These are phyloP conservation scores for Proliferodiscus dingleyae DNA, from an alignment of 2,329 filamentous ascomycete genomes.

Conservation along the genomic window DNA sequence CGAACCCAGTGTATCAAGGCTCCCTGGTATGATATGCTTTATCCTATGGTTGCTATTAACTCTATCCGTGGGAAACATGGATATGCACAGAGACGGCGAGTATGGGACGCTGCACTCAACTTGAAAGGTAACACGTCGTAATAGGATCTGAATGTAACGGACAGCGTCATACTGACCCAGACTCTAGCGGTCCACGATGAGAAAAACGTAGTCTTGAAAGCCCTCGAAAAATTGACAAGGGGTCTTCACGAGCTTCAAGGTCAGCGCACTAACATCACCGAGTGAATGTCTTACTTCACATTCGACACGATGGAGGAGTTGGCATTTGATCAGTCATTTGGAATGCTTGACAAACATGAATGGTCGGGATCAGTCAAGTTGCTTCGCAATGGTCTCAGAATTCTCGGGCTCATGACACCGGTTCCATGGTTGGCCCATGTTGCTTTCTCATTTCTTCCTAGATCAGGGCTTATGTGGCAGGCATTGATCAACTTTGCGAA, in stretches of 20 bases:
- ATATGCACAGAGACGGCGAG: background rate
- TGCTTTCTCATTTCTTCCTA: too few relatives aligned
- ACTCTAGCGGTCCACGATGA: background rate
- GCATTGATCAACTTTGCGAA: too few relatives aligned
- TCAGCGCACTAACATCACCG: background rate
- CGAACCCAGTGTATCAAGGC: background rate
- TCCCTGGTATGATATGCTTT: background rate
- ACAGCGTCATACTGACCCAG: background rate
- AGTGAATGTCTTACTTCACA: slow-evolving; percentile 34
- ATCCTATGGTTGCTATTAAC: background rate
- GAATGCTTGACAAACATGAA: slow-evolving; percentile 2
- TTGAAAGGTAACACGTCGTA: background rate
- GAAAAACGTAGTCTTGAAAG: background rate
- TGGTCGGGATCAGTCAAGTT: background rate
- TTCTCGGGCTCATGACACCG: background rate
- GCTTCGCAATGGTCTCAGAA: background rate
- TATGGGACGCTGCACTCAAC: background rate
- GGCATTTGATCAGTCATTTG: slow-evolving; percentile 31
- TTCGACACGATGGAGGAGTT: slow-evolving; percentile 46
- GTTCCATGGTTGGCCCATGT: background rate
- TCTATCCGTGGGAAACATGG: background rate
- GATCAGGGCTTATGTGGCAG: too few relatives aligned
- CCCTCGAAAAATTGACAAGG: background rate
- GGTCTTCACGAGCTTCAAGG: background rate
- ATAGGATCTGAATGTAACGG: background rate